phyloP scores from a whole-genome alignment of 1,284 basidiomycete genomes.

The Leccinum solheimii region DNA sequence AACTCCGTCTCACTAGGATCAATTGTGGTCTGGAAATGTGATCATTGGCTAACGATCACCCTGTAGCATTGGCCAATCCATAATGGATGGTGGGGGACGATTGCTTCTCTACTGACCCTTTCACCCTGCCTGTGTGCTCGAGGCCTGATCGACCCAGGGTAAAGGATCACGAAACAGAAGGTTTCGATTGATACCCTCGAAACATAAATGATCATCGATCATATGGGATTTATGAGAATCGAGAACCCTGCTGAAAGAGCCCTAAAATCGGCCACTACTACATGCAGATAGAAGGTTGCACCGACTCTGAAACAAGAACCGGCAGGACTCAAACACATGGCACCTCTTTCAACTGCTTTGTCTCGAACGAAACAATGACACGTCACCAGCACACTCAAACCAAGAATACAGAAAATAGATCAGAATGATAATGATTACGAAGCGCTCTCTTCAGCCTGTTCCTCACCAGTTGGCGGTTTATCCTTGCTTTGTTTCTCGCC shows the following conservation, averaged over 20 bases:
- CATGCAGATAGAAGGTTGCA: neutral
- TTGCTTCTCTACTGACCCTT: neutral
- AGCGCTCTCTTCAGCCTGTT: slow-evolving; percentile 21
- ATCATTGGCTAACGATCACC: neutral
- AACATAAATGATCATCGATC: neutral
- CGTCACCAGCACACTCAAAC: slow-evolving; percentile 7
- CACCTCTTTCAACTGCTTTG: neutral
- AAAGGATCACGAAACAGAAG: neutral
- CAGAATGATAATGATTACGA: slow-evolving; percentile 21
- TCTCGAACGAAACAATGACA: neutral
- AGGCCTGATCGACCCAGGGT: neutral
- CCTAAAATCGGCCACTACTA: neutral
- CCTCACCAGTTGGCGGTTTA: slow-evolving; percentile 17
- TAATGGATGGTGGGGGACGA: neutral
- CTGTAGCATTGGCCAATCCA: neutral
- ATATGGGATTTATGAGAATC: neutral
- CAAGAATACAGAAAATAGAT: slow-evolving; percentile 9
- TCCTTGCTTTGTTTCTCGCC: slow-evolving; percentile 22
- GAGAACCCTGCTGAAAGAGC: neutral
- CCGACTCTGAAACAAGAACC: neutral
- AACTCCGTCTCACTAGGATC: neutral
- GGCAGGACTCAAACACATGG: neutral
- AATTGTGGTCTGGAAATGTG: neutral
- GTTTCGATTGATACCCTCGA: neutral
- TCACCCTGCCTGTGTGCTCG: neutral